Evolutionary conservation across 2,329 filamentous ascomycete species (phyloP).

Genomic region (Trichophyton rubrum): DNA sequence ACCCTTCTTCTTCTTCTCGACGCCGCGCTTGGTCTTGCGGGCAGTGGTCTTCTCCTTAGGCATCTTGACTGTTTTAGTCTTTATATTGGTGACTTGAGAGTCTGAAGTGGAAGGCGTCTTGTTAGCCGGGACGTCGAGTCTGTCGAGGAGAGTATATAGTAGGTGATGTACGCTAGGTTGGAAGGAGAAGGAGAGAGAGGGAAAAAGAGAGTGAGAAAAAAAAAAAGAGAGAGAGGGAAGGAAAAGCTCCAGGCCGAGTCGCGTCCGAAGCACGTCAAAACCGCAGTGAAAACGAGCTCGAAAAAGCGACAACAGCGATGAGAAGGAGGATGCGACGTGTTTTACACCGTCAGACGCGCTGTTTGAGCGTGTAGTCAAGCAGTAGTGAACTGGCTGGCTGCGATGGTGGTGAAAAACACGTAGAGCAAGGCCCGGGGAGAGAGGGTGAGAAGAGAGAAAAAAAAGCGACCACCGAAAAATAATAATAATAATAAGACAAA

Average conservation of each 20-base stretch:
- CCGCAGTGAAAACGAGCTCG: no score
- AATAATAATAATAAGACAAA: neutral
- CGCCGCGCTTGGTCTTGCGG: constrained; percentile 49
- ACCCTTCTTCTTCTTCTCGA: constrained; percentile 64
- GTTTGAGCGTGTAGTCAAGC: neutral
- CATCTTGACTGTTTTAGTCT: constrained; percentile 39
- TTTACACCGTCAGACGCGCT: neutral
- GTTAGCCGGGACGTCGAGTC: neutral
- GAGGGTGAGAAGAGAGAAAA: neutral
- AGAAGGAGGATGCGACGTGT: neutral
- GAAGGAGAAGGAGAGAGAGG: neutral
- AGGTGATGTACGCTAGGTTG: neutral
- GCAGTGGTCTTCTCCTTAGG: constrained; percentile 54
- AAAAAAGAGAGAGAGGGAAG: neutral
- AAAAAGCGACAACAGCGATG: neutral
- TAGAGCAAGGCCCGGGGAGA: neutral
- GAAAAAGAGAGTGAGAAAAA: neutral
- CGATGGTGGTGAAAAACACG: no score
- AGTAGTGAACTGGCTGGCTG: neutral
- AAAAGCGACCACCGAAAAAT: neutral
- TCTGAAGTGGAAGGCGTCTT: neutral
- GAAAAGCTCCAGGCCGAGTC: no score
- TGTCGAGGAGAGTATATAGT: neutral
- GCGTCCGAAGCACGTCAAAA: no score
- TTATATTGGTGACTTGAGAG: constrained; percentile 7